Percentiles rank a stretch among this genome's conserved stretches.
These are phyloP conservation scores for Trichosanthes truncata DNA, from an alignment of 306 rosid species.

Conservation along the genomic window DNA sequence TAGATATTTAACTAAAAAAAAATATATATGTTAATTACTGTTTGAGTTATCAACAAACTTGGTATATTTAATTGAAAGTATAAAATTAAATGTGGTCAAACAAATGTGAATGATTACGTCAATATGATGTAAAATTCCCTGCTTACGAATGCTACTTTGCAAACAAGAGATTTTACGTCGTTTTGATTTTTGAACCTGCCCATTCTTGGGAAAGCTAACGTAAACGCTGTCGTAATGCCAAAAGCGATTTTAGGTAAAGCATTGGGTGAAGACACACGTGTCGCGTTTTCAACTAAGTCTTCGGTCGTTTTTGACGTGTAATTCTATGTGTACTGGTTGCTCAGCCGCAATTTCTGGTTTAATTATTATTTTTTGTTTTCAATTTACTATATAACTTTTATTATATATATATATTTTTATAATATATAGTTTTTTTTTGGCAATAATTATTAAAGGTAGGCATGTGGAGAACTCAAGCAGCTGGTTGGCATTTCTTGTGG, in stretches of 20 bases:
- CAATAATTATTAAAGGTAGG: neutral
- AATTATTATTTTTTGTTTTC: neutral
- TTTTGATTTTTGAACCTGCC: neutral
- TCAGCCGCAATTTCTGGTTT: neutral
- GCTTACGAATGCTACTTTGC: neutral
- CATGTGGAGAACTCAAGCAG: neutral
- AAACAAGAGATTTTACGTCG: neutral
- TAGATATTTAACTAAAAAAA: no score
- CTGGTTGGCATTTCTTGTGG: neutral
- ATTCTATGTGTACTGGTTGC: neutral
- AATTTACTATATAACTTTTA: neutral
- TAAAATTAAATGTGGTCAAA: neutral
- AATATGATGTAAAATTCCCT: neutral
- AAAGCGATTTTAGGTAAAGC: neutral
- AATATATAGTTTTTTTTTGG: neutral
- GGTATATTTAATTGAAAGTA: neutral
- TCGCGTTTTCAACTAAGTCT: neutral
- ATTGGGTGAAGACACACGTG: neutral
- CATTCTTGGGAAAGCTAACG: neutral
- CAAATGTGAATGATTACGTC: neutral
- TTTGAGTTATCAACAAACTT: no score
- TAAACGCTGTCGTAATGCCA: neutral
- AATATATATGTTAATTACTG: no score
- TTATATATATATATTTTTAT: neutral
- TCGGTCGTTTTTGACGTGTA: neutral